Evolutionary conservation across 2,329 filamentous ascomycete genomes (phyloP).

Genomic region (Sclerotinia subarctica): DNA sequence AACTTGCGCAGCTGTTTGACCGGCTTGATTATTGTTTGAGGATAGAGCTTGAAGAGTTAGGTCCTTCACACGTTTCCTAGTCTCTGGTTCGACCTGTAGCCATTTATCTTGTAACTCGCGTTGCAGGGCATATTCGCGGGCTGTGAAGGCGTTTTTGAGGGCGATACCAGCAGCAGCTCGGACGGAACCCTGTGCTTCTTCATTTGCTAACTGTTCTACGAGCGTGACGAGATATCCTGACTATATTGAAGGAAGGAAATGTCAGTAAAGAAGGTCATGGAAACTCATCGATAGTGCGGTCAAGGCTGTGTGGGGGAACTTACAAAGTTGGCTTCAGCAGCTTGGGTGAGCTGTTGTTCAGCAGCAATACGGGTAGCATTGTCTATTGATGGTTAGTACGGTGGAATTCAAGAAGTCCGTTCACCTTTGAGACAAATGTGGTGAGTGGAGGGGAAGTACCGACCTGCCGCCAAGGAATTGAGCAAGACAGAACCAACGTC

Average conservation of each 20-base stretch:
- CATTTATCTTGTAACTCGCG: slow-evolving; percentile 92
- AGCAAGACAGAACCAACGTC: slow-evolving; percentile 98
- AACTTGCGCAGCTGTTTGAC: slow-evolving; percentile 88
- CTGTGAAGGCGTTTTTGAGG: slow-evolving; percentile 96
- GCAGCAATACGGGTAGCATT: slow-evolving; percentile 83
- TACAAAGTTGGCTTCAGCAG: slow-evolving; percentile 95
- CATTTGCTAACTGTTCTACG: slow-evolving; percentile 91
- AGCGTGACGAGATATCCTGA: slow-evolving; percentile 89
- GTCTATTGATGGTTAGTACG: slow-evolving; percentile 58
- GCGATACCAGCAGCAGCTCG: slow-evolving; percentile 93
- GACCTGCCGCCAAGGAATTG: slow-evolving; percentile 94
- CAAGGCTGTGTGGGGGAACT: slow-evolving; percentile 39
- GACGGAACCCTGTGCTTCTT: slow-evolving; percentile 76
- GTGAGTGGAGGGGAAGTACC: slow-evolving; percentile 39
- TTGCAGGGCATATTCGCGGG: slow-evolving; percentile 82
- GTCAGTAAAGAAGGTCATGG: slow-evolving; percentile 21
- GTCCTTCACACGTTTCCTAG: slow-evolving; percentile 85
- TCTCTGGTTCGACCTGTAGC: slow-evolving; percentile 76
- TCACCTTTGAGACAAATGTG: background rate
- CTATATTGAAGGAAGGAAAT: slow-evolving; percentile 47
- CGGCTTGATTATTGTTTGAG: slow-evolving; percentile 76
- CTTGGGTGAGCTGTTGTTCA: slow-evolving; percentile 89
- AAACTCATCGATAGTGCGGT: slow-evolving; percentile 32
- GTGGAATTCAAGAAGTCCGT: background rate
- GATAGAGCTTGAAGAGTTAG: slow-evolving; percentile 83